phyloP scores from a whole-genome alignment of 1,284 basidiomycete genomes.

The Austropuccinia psidii region DNA sequence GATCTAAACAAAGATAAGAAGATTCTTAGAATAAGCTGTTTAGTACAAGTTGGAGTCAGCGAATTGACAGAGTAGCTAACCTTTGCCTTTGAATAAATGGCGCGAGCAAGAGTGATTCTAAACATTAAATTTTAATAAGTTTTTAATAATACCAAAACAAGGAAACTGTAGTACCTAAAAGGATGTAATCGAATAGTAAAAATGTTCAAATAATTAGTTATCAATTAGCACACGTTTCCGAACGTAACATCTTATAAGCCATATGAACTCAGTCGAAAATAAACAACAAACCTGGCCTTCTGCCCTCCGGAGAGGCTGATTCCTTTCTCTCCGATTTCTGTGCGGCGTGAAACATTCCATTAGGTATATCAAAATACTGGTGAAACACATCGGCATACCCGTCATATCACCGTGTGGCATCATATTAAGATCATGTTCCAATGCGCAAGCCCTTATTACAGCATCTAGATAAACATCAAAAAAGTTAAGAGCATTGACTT shows the following conservation, averaged over 20 bases:
- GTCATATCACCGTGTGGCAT: slow-evolving; percentile 35
- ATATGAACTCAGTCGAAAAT: neutral
- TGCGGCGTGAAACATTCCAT: neutral
- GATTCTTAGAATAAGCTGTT: neutral
- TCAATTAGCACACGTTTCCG: neutral
- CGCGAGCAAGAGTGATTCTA: slow-evolving; percentile 32
- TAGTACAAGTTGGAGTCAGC: neutral
- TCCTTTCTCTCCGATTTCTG: slow-evolving; percentile 37
- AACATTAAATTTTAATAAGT: no score
- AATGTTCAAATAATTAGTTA: no score
- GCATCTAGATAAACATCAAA: slow-evolving; percentile 10
- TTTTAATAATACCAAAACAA: no score
- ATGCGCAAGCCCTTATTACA: slow-evolving; percentile 23
- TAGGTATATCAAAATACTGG: neutral
- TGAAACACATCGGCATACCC: neutral
- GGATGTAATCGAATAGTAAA: no score
- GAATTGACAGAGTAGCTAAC: neutral
- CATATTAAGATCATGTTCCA: slow-evolving; percentile 30
- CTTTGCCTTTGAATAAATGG: slow-evolving; percentile 31
- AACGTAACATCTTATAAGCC: neutral
- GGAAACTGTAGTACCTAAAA: no score
- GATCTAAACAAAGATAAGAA: neutral
- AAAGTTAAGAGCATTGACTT: no score
- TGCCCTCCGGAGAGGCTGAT: slow-evolving; percentile 36
- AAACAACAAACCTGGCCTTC: slow-evolving; percentile 29